phyloP scores from a whole-genome alignment of 148 eudicot species.

The Pharnaceum exiguum region DNA sequence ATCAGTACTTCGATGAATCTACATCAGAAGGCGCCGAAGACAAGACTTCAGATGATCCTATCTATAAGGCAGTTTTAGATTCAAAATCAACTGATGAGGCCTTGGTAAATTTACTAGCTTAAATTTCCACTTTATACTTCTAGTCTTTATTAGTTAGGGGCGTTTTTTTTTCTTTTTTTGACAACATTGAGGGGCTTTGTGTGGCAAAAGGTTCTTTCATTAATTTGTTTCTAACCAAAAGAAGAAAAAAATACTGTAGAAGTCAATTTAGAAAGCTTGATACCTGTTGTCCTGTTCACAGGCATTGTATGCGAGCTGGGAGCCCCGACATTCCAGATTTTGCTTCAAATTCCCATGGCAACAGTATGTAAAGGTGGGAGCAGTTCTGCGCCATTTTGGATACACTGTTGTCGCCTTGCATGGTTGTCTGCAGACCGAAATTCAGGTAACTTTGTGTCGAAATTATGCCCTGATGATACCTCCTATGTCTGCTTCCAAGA shows the following conservation, averaged over 20 bases:
- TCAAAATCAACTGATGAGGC: slow-evolving; percentile 73
- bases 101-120: slow-evolving; percentile 31
- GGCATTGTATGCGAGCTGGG: slow-evolving; percentile 98
- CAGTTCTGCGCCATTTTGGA: slow-evolving; percentile 81
- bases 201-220: no score
- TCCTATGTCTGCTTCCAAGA: no score
- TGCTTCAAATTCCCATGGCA: slow-evolving; percentile 68
- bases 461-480: no score
- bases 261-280: not conserved
- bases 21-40: slow-evolving; percentile 27
- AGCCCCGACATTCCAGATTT: slow-evolving; percentile 58
- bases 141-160: no score
- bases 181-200: no score
- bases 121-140: not conserved
- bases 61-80: slow-evolving; percentile 69
- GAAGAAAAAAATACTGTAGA: no score
- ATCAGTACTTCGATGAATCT: slow-evolving; percentile 54
- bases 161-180: no score
- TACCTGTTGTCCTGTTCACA: slow-evolving; percentile 11
- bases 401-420: slow-evolving; percentile 85
- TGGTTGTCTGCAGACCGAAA: slow-evolving; percentile 85
- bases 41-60: slow-evolving; percentile 55
- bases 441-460: slow-evolving; percentile 52
- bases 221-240: no score
- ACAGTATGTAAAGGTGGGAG: slow-evolving; percentile 78